Evolutionary conservation across 2,329 filamentous ascomycete species (phyloP), one percentile per base, ranked within the genome.

Genomic region (Penicillium sp.): DNA sequence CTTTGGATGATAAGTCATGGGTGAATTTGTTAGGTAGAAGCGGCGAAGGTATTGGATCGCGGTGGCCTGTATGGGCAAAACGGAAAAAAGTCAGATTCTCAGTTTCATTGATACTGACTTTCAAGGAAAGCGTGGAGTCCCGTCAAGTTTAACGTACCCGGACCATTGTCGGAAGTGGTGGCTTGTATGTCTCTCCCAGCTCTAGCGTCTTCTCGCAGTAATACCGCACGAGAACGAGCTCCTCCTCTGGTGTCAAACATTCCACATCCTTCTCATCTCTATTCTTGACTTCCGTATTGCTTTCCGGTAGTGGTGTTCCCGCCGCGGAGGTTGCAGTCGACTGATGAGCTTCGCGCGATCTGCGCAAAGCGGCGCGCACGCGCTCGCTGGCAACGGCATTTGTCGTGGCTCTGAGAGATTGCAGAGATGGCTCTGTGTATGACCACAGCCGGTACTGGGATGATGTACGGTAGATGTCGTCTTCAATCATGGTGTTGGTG

Each of bases 371-470:
- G 65, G 81, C 76, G 67, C 81, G 75, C 68, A 87, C 80, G 61
- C 86, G 85, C 58, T 93, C 81, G 76, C 88, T 75, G 70, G 94
- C 94, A 48, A 90, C 82, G 10, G 82, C 77, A 76, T 97, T 97
- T 32, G 92, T 96, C 62, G 88, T 88, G 40, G 81, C 78, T 56
- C 94, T 89, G 24, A 93, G 82, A 2, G 86, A 81, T 47, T 82
- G 80, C 4, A 99, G 84, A 38, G 87, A 85, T 3, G 85, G 76
- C 3, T 87, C 84, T 0, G 91, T 90, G 76, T 93, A 97, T 11
- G 92, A 96, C 94, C 94, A 99, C 56, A 95, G 82, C 42, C 89
- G 85, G 72, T 86, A 97, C 74, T 99, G 94, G 45, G 90, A 93
- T 0, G 93, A 96, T 50, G 89, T 84, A 32, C 91, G 87, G 76